A percentile compares a stretch with the other conserved stretches of the same genome.
Evolutionary conservation across 257 asterid species (phyloP).

Genomic region (Jasminum sambac): DNA sequence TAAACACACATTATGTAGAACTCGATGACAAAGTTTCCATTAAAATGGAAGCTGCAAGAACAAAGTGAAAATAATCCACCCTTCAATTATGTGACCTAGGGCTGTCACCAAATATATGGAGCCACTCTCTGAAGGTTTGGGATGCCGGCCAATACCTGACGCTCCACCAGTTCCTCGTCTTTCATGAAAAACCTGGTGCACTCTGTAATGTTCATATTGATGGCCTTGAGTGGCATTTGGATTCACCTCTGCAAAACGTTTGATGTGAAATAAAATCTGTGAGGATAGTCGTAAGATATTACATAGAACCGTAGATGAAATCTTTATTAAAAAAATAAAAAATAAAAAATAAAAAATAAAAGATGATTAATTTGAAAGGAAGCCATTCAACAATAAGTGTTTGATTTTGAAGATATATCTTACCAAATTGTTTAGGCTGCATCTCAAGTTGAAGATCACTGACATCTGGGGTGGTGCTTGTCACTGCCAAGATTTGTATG

Average conservation of each 20-base stretch:
- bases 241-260: neutral
- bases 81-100: conserved; percentile 17
- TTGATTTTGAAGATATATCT: neutral
- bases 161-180: conserved; percentile 30
- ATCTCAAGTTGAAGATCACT: neutral
- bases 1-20: neutral
- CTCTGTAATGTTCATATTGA: conserved; percentile 1
- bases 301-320: neutral
- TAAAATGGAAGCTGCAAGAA: conserved; percentile 18
- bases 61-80: conserved; percentile 15
- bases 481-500: conserved; percentile 10
- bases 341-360: neutral
- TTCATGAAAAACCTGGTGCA: conserved; percentile 14
- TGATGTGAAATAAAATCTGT: neutral
- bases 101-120: conserved; percentile 2
- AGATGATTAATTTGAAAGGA: neutral
- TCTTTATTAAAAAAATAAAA: neutral
- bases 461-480: neutral
- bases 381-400: neutral
- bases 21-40: neutral
- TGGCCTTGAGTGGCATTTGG: neutral
- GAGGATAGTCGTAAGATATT: neutral
- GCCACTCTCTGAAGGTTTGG: conserved; percentile 7
- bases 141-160: conserved; percentile 19
- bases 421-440: conserved; percentile 4